Evolutionary conservation across 2,329 filamentous ascomycete genomes (phyloP).

Genomic region (Phymatotrichopsis omnivora): DNA sequence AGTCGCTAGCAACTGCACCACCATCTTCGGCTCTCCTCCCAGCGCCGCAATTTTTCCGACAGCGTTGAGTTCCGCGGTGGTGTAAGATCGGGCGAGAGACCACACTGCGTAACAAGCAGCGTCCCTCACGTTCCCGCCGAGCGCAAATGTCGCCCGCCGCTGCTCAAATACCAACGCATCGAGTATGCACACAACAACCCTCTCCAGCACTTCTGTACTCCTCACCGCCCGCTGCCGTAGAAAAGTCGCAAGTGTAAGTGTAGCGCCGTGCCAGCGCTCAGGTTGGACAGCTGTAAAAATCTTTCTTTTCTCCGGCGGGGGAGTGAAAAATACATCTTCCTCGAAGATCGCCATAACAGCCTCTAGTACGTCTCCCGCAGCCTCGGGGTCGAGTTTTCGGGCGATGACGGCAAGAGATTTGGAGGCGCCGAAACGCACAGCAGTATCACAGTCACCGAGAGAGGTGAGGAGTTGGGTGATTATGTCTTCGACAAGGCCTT

Average conservation of each 20-base stretch:
- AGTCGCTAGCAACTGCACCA: constrained; percentile 61
- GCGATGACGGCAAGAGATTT: constrained; percentile 86
- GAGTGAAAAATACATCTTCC: constrained; percentile 48
- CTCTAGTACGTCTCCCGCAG: constrained; percentile 80
- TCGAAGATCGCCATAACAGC: constrained; percentile 63
- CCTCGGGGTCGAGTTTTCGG: constrained; percentile 63
- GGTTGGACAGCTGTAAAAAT: constrained; percentile 62
- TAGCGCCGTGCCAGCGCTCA: constrained; percentile 83
- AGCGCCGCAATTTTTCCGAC: constrained; percentile 35
- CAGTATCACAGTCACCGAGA: constrained; percentile 78
- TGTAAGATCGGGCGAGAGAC: constrained; percentile 80
- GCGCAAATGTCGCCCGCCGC: constrained; percentile 63
- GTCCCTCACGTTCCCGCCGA: constrained; percentile 85
- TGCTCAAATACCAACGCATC: constrained; percentile 83
- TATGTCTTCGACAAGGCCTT: constrained; percentile 57
- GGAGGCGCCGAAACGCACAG: constrained; percentile 79
- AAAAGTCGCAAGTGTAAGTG: constrained; percentile 55
- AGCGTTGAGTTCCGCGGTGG: constrained; percentile 63
- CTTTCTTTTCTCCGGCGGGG: constrained; percentile 40
- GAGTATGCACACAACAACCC: constrained; percentile 36
- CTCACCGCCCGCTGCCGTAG: constrained; percentile 30
- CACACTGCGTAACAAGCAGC: constrained; percentile 95
- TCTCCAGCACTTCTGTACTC: constrained; percentile 26
- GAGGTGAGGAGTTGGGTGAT: constrained; percentile 72
- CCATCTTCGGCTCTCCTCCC: constrained; percentile 28